phyloP scores from a whole-genome alignment of 2,329 filamentous ascomycete species.

The Ophiostoma ulmi region DNA sequence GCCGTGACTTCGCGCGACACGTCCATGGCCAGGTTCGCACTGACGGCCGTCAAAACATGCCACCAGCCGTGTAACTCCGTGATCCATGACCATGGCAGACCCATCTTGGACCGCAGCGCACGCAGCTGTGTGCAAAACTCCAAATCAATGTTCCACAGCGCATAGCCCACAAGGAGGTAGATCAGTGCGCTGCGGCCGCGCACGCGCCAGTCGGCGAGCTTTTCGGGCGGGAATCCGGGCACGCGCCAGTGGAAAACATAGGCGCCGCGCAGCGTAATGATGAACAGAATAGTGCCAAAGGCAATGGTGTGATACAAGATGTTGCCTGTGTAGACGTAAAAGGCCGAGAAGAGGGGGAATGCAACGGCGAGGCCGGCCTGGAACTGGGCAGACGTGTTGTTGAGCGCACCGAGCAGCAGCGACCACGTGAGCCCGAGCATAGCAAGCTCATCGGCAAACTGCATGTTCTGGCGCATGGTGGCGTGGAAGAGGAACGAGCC shows the following conservation, averaged over 20 bases:
- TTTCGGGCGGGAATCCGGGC: constrained; percentile 31
- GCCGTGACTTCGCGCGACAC: constrained; percentile 32
- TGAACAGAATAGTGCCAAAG: constrained; percentile 34
- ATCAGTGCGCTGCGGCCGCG: constrained; percentile 33
- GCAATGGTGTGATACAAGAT: constrained; percentile 41
- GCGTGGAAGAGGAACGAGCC: constrained; percentile 43
- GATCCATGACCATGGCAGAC: constrained; percentile 51
- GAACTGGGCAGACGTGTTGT: constrained; percentile 38
- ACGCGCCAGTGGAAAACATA: constrained; percentile 35
- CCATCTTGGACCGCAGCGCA: constrained; percentile 40
- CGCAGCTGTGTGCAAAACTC: constrained; percentile 48
- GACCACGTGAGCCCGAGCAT: constrained; percentile 52
- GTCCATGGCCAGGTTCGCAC: constrained; percentile 42
- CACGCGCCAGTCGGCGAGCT: constrained; percentile 30
- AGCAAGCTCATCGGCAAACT: constrained; percentile 52
- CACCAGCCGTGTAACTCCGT: constrained; percentile 60
- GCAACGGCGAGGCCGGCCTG: constrained; percentile 38
- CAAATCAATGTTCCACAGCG: constrained; percentile 54
- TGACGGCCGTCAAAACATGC: constrained; percentile 55
- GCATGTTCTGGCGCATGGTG: constrained; percentile 38
- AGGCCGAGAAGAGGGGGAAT: constrained; percentile 38
- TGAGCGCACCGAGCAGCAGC: constrained; percentile 47
- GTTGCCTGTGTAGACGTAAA: constrained; percentile 40
- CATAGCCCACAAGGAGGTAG: constrained; percentile 42
- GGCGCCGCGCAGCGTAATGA: constrained; percentile 34